These are phyloP conservation scores for Stagonosporopsis rhizophila DNA, from an alignment of 2,329 filamentous ascomycete genomes.

Conservation along the genomic window DNA sequence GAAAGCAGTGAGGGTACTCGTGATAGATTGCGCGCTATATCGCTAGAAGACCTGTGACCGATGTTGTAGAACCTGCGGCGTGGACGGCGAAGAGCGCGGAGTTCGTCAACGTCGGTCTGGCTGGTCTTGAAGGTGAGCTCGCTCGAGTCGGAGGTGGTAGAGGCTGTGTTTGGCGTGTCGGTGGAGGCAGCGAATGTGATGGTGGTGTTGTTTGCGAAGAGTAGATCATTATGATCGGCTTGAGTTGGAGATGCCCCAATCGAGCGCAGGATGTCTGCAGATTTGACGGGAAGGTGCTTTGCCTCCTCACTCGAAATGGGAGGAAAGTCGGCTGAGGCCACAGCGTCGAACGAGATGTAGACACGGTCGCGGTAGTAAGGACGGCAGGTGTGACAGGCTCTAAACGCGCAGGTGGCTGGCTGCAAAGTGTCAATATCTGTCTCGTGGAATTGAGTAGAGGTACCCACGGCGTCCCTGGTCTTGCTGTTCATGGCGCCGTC, in stretches of 20 bases:
- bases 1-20: slow-evolving; percentile 25
- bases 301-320: slow-evolving; percentile 44
- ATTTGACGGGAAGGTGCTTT: slow-evolving; percentile 44
- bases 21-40: slow-evolving; percentile 30
- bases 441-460: not conserved
- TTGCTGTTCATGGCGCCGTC: slow-evolving; percentile 32
- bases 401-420: slow-evolving; percentile 49
- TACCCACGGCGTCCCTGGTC: slow-evolving; percentile 24
- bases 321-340: slow-evolving; percentile 48
- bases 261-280: slow-evolving; percentile 44
- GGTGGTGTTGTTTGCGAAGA: slow-evolving; percentile 18
- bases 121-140: slow-evolving; percentile 42
- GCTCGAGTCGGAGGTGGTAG: slow-evolving; percentile 31
- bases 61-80: slow-evolving; percentile 42
- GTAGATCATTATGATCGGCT: not conserved
- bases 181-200: slow-evolving; percentile 20
- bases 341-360: slow-evolving; percentile 54
- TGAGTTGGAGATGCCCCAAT: slow-evolving; percentile 35
- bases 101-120: slow-evolving; percentile 38
- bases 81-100: slow-evolving; percentile 31
- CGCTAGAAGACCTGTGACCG: slow-evolving; percentile 30
- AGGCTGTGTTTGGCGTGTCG: slow-evolving; percentile 21
- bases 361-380: slow-evolving; percentile 58
- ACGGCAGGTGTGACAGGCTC: slow-evolving; percentile 59
- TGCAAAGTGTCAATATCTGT: not conserved